A percentile compares a stretch with the other conserved stretches of the same genome.
Conservation (phyloP, 2,329 filamentous ascomycete species). For the Cytospora chrysosperma region DNA sequence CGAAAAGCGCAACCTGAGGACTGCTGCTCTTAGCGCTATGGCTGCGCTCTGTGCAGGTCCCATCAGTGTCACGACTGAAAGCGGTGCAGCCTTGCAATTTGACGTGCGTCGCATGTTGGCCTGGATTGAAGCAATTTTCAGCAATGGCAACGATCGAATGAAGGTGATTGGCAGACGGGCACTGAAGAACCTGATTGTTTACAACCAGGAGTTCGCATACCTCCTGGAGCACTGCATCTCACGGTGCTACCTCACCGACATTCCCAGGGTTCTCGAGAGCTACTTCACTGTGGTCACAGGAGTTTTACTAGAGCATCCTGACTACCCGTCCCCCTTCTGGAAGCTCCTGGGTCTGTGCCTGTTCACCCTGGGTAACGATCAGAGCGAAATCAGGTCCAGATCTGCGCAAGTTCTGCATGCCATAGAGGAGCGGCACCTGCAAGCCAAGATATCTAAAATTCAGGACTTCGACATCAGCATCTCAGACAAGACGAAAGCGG, state of each 20-base stretch:
- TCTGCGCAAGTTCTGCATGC: conserved; percentile 78
- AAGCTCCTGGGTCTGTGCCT: conserved; percentile 84
- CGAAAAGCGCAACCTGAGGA: conserved; percentile 88
- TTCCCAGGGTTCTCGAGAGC: conserved; percentile 82
- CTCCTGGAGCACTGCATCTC: conserved; percentile 87
- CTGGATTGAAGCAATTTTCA: conserved; percentile 96
- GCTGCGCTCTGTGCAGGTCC: conserved; percentile 85
- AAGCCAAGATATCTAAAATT: conserved; percentile 74
- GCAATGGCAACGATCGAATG: conserved; percentile 84
- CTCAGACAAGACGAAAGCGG: conserved; percentile 95
- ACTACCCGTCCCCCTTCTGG: conserved; percentile 86
- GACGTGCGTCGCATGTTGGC: conserved; percentile 88
- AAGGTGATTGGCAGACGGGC: conserved; percentile 87
- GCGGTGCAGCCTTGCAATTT: conserved; percentile 83
- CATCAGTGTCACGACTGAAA: conserved; percentile 84
- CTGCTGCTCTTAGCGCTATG: conserved; percentile 92
- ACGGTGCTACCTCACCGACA: conserved; percentile 82
- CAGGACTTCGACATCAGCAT: conserved; percentile 98
- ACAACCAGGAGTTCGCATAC: conserved; percentile 85
- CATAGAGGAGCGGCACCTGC: conserved; percentile 78
- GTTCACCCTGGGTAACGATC: conserved; percentile 89
- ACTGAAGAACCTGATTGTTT: conserved; percentile 82
- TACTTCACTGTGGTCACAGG: conserved; percentile 93
- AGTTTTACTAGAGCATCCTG: conserved; percentile 78
- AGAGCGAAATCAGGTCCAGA: conserved; percentile 84